Percentiles rank a stretch among this genome's conserved stretches.
Evolutionary conservation across 331 rosid species (phyloP).

Genomic region (Stylosanthes scabra): DNA sequence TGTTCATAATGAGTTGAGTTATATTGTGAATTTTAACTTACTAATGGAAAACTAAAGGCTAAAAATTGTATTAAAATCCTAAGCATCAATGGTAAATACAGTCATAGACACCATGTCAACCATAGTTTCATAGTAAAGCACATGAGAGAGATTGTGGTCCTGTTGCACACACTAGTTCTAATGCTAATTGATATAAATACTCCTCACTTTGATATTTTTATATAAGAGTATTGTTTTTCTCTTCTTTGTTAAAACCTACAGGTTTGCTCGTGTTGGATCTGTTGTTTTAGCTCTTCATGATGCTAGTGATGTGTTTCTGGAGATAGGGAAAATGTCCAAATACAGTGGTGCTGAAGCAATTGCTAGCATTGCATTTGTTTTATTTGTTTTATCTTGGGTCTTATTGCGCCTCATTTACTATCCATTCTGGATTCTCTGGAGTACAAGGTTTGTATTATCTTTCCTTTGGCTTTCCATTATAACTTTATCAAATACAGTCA

Average conservation of each 20-base stretch:
- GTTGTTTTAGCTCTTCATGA: conserved; percentile 97
- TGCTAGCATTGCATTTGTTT: conserved; percentile 86
- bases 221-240: conserved; percentile 39
- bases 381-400: conserved; percentile 91
- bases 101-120: neutral
- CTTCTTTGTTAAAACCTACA: conserved; percentile 52
- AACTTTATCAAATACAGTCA: conserved; percentile 10
- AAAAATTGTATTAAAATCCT: conserved; percentile 11
- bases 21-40: conserved; percentile 21
- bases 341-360: conserved; percentile 80
- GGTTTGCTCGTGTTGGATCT: conserved; percentile 97
- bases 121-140: neutral
- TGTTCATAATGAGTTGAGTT: neutral
- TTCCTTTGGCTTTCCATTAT: conserved; percentile 20
- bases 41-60: conserved; percentile 20
- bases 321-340: conserved; percentile 98
- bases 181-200: neutral
- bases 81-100: neutral
- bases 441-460: conserved; percentile 84
- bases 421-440: conserved; percentile 98
- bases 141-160: conserved; percentile 13
- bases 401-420: conserved; percentile 93
- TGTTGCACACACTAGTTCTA: conserved; percentile 12
- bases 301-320: conserved; percentile 95
- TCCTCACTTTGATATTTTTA: conserved; percentile 15